These are phyloP conservation scores for Ilex asprella DNA, from an alignment of 257 asterid genomes.

Conservation along the genomic window DNA sequence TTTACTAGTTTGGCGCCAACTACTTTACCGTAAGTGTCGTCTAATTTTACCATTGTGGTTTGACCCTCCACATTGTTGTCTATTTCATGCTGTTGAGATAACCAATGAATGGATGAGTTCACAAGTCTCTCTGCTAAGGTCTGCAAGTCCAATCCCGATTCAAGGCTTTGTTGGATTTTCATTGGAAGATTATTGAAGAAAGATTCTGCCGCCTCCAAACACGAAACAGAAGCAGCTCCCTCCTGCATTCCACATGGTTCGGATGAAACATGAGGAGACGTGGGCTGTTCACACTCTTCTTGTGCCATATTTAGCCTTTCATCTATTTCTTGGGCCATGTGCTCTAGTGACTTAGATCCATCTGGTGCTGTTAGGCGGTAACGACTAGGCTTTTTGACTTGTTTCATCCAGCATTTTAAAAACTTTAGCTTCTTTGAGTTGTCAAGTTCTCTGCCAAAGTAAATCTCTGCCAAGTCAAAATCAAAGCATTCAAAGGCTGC, in stretches of 20 bases:
- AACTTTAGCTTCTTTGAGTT: slow-evolving; percentile 73
- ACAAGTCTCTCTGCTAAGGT: no score
- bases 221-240: no score
- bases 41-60: neutral
- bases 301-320: neutral
- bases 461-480: slow-evolving; percentile 65
- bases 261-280: no score
- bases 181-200: no score
- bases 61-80: neutral
- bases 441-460: slow-evolving; percentile 31
- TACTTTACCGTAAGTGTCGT: no score
- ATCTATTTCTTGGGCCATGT: neutral
- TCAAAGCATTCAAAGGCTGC: slow-evolving; percentile 54
- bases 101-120: no score
- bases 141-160: no score
- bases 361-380: slow-evolving; percentile 12
- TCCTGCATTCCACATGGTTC: no score
- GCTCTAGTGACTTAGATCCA: neutral
- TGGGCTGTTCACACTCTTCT: no score
- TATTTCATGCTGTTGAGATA: neutral
- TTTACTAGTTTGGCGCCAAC: neutral
- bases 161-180: no score
- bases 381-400: slow-evolving; percentile 36
- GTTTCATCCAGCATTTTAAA: slow-evolving; percentile 90
- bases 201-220: no score